Evolutionary conservation across 2,329 filamentous ascomycete species (phyloP).

Genomic region (Fusarium irregulare): DNA sequence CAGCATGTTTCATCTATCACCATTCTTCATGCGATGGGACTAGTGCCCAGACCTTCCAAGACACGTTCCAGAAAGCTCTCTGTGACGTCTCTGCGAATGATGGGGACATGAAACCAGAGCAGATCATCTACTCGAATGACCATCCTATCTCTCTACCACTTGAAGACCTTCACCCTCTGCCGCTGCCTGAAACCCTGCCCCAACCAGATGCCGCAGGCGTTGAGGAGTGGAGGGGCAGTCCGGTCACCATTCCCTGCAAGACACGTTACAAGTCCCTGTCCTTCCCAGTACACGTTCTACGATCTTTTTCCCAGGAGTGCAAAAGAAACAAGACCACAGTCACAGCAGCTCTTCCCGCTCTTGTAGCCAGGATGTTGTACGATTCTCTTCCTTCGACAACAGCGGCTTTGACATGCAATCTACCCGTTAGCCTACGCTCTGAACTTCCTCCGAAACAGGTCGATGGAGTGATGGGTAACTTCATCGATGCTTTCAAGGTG

Average conservation of each 20-base stretch:
- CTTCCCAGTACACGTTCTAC: not conserved
- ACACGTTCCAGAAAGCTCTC: not conserved
- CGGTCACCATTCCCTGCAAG: not conserved
- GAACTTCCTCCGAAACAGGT: not conserved
- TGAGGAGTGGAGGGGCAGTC: not conserved
- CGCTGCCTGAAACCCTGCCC: not conserved
- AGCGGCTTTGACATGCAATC: slow-evolving; percentile 1
- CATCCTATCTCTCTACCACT: not conserved
- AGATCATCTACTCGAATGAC: not conserved
- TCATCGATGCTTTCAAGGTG: slow-evolving; percentile 8
- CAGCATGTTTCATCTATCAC: not conserved
- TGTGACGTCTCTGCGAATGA: accelerated
- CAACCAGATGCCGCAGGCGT: not conserved
- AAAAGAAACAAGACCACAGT: not conserved
- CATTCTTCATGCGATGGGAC: not conserved
- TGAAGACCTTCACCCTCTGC: not conserved
- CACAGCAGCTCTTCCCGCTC: slow-evolving; percentile 4
- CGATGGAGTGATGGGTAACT: not conserved
- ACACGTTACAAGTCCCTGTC: slow-evolving; percentile 6
- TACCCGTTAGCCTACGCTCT: not conserved
- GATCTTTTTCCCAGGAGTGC: not conserved
- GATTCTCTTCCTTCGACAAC: not conserved
- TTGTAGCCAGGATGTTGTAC: slow-evolving; percentile 2
- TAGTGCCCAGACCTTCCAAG: slow-evolving; percentile 4
- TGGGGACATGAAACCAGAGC: accelerated